Base-by-base conservation (phyloP, 179 eudicot genomes). In the Gypsophila paniculata region DNA sequence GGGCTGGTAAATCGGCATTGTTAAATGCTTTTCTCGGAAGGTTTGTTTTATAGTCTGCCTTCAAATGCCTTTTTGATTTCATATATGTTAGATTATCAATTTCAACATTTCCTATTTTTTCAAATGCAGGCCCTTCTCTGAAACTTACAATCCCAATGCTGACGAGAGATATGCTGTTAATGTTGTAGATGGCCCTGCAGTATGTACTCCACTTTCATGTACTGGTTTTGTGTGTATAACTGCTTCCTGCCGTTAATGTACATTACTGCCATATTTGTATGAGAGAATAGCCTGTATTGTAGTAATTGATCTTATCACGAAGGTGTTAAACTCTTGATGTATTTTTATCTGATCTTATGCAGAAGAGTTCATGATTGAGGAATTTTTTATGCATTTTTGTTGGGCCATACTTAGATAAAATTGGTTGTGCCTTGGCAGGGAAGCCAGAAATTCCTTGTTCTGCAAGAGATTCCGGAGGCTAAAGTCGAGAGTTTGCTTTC, bases 391-490 rank as follows among this genome's bases (percentile, higher is more conserved):
- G 32, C 26, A 61, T n/a, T 19, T 65, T 32, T 14, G 32, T 9
- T 46, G 54, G 9, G 54, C 25, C 25, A 66, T 48, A 34, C 57
- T 68, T 10, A 11, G 39, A 64, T 68, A 68, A 0, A 51, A 29
- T 52, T 51, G 9, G 44, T 32, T 68, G 42, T 48, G 39, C 22
- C 25, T 61, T 81, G 69, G 68, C 87, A 94, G 97, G 99, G 95
- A 70, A 68, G 75, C 73, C 85, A 83, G 82, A 91, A 86, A 77
- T 82, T 86, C 71, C 96, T 94, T 76, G 76, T 91, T 60, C 64
- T 94, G 82, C 88, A 90, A 44, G 97, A 94, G 81, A 87, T 91
- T 65, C 91, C 96, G 18, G 97, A 91, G 78, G 91, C 86, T 49
- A 81, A 71, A 66, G 88, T 91, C 65, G 74, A 81, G 58, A 85